Evolutionary conservation across 1,139 yeast genomes (phyloP).

Genomic region (Zygoascus hellenicus): DNA sequence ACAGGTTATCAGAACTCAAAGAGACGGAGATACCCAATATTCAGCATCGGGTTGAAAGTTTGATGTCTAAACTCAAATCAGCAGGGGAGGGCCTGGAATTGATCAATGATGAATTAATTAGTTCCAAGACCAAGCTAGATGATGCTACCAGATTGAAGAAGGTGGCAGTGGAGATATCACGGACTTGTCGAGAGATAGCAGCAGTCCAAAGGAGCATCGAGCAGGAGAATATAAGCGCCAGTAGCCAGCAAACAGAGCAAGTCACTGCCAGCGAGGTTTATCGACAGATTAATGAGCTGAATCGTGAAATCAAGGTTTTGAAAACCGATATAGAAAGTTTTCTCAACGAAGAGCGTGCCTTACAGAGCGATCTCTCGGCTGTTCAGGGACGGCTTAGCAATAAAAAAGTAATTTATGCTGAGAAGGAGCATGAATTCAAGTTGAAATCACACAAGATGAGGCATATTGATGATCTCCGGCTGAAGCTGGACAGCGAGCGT

Average conservation of each 20-base stretch:
- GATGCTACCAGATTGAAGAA: conserved; percentile 36
- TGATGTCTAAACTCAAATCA: conserved; percentile 24
- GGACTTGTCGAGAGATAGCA: conserved; percentile 22
- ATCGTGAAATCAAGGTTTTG: conserved; percentile 40
- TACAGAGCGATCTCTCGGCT: conserved; percentile 38
- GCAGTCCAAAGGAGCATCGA: conserved; percentile 20
- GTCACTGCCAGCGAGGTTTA: conserved; percentile 48
- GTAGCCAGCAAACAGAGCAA: conserved; percentile 29
- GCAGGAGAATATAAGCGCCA: conserved; percentile 24
- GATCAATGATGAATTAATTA: conserved; percentile 15
- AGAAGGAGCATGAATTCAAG: conserved; percentile 26
- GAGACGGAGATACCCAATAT: conserved; percentile 15
- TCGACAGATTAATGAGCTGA: conserved; percentile 41
- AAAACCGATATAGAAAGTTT: conserved; percentile 44
- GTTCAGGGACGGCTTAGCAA: conserved; percentile 51
- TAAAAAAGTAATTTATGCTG: conserved; percentile 48
- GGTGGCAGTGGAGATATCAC: conserved; percentile 28
- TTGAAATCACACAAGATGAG: conserved; percentile 24
- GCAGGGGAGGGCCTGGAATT: conserved; percentile 6
- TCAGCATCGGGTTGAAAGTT: conserved; percentile 24
- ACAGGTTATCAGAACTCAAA: conserved; percentile 11
- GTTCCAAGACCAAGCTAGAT: conserved; percentile 16
- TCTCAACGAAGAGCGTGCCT: conserved; percentile 44
- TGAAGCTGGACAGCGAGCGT: conserved; percentile 17
- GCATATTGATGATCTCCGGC: conserved; percentile 28